These are phyloP conservation scores for Neoboletus subvelutipes DNA, from an alignment of 768 basidiomycete species.

Conservation along the genomic window DNA sequence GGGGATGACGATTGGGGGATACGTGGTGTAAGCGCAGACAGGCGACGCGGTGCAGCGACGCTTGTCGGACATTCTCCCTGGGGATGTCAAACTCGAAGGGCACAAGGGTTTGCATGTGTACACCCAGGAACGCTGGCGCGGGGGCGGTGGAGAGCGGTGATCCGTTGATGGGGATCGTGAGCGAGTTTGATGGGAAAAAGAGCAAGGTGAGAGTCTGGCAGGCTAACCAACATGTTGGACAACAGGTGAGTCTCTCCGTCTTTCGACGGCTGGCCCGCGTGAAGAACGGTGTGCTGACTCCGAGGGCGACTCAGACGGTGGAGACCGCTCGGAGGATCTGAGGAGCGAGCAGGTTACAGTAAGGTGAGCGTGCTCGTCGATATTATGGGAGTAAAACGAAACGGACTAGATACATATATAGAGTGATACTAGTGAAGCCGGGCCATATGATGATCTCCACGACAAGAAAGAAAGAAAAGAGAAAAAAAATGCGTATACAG, in stretches of 20 bases:
- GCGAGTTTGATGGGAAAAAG: too few species aligned
- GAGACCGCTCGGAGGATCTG: conserved; percentile 82
- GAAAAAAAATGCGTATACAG: too few species aligned
- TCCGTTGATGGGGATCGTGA: too few species aligned
- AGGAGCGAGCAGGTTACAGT: conserved; percentile 83
- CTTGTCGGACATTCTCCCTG: conserved; percentile 79
- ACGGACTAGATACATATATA: too few species aligned
- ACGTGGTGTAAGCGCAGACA: conserved; percentile 73
- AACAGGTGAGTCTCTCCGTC: conserved; percentile 56
- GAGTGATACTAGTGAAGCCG: too few species aligned
- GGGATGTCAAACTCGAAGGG: too few species aligned
- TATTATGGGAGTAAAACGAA: too few species aligned
- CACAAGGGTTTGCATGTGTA: too few species aligned
- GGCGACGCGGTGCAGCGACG: conserved; percentile 66
- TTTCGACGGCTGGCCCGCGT: conserved; percentile 27
- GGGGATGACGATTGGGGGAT: conserved; percentile 60
- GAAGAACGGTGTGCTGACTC: conserved; percentile 35
- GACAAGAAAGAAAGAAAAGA: too few species aligned
- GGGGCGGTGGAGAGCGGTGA: conserved; percentile 35
- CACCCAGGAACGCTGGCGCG: conserved; percentile 46
- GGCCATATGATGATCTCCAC: too few species aligned
- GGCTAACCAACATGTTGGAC: conserved; percentile 81
- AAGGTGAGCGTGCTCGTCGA: too few species aligned
- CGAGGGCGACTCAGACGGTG: conserved; percentile 49
- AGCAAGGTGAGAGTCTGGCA: too few species aligned